Base-by-base conservation (phyloP, 768 basidiomycete genomes). In the Mycena haematopus region DNA sequence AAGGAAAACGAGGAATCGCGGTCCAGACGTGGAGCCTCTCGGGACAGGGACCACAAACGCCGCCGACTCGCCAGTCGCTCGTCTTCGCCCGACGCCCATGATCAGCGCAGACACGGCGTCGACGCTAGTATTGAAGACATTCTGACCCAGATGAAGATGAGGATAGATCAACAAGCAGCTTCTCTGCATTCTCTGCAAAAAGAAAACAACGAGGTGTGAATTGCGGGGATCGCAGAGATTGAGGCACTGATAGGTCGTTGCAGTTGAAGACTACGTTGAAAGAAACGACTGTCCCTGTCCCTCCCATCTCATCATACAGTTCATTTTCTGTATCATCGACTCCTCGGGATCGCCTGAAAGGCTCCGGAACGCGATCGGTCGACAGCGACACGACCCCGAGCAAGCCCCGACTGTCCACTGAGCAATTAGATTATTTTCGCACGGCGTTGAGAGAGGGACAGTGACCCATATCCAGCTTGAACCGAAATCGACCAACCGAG, bases 141-240 rank as follows among this genome's bases (percentile, higher is more conserved):
- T 63, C 75, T 85, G 31, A 75, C 71, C 55, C 75, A 78, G 61
- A 79, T 85, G 80, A 82, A 80, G 70, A 66, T 70, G 64, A 79
- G 82, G 69, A 80, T 85, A 66, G 79, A 84, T 52, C 73, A 79
- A 69, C 84, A 85, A 69, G 77, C 78, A 8, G 70, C 74, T 50
- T 77, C 78, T 19, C 75, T 85, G 10, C 75, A 81, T 51, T 60
- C 69, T 55, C 65, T 85, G 31, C 71, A 74, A 15, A 79, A 79
- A 65, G 84, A 86, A 66, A 85, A 85, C 62, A 72, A 73, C 47
- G 78, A 80, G 77, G 84, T 82, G 65, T 60, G 71, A 17, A 59
- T 55, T 38, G 29, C 35, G 29, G 17, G 47, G 46, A 45, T 60
- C 65, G 66, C 58, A 57, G 17, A 31, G 51, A 54, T 24, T 27